phyloP scores from a whole-genome alignment of 176 grass and related monocot genomes.

The Eremochloa ophiuroides region DNA sequence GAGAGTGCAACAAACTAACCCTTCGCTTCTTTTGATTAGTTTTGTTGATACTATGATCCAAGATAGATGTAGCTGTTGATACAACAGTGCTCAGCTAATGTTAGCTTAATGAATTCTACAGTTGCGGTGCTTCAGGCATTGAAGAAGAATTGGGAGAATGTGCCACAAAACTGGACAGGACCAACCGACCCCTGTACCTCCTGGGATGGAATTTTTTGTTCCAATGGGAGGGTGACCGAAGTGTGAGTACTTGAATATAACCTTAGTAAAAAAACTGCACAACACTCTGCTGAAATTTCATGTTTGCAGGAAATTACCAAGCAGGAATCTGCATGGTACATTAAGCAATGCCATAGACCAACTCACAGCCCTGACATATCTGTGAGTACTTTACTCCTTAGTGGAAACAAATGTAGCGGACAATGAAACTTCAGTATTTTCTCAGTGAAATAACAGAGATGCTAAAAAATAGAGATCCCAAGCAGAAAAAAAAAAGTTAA shows the following conservation, averaged over 20 bases:
- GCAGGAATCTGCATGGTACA: conserved; percentile 52
- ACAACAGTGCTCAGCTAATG: conserved; percentile 15
- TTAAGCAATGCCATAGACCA: conserved; percentile 49
- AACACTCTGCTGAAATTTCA: conserved; percentile 12
- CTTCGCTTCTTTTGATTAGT: conserved; percentile 20
- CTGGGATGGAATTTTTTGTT: conserved; percentile 84
- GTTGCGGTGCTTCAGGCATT: conserved; percentile 55
- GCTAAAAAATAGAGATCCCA: not conserved
- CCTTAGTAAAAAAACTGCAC: not conserved
- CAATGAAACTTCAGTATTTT: conserved; percentile 18
- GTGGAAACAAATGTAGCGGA: not conserved
- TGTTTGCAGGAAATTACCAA: conserved; percentile 56
- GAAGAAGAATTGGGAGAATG: conserved; percentile 52
- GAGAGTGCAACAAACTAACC: not conserved
- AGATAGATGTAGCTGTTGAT: conserved; percentile 5
- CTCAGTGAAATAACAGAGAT: not conserved
- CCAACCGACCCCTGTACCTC: conserved; percentile 55
- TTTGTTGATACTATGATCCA: not conserved
- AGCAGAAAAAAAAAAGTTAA: not conserved
- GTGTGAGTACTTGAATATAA: conserved; percentile 44
- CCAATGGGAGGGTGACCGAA: conserved; percentile 50
- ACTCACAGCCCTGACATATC: conserved; percentile 50
- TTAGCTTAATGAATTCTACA: conserved; percentile 34
- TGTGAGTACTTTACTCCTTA: conserved; percentile 55
- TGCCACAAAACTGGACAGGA: conserved; percentile 61